Evolutionary conservation across 2,329 filamentous ascomycete species (phyloP).

Genomic region (Cordyceps tenuipes): DNA sequence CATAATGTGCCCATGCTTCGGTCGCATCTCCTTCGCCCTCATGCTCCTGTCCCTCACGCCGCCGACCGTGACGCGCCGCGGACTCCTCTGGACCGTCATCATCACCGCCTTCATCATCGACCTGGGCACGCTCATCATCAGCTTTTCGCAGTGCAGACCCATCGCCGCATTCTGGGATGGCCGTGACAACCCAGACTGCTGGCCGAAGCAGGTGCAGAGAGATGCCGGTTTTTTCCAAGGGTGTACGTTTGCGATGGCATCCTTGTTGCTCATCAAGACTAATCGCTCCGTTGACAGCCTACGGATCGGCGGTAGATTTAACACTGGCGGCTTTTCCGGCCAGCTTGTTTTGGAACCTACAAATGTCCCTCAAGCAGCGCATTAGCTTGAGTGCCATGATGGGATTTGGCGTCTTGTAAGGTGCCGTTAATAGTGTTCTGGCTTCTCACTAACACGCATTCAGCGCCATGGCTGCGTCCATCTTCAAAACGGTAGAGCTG

Average conservation of each 20-base stretch:
- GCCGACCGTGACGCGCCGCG: neutral
- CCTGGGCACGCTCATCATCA: neutral
- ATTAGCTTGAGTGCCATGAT: neutral
- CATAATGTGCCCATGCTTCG: slow-evolving; percentile 3
- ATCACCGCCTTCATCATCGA: neutral
- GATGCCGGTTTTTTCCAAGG: neutral
- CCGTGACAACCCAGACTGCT: neutral
- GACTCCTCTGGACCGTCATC: neutral
- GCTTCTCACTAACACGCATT: neutral
- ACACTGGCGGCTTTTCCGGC: neutral
- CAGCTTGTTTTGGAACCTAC: neutral
- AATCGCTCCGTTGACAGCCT: neutral
- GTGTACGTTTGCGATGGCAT: neutral
- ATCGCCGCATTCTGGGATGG: neutral
- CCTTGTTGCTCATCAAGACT: neutral
- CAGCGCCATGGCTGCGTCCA: neutral
- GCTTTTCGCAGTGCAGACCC: neutral
- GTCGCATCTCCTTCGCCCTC: neutral
- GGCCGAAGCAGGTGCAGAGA: neutral
- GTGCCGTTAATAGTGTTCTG: neutral
- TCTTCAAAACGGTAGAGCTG: neutral
- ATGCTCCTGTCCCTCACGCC: neutral
- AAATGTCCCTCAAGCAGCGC: neutral
- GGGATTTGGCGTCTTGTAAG: neutral
- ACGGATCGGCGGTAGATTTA: neutral